Evolutionary conservation across 345 rosid genomes (phyloP).

Genomic region (Limnanthes douglasii): DNA sequence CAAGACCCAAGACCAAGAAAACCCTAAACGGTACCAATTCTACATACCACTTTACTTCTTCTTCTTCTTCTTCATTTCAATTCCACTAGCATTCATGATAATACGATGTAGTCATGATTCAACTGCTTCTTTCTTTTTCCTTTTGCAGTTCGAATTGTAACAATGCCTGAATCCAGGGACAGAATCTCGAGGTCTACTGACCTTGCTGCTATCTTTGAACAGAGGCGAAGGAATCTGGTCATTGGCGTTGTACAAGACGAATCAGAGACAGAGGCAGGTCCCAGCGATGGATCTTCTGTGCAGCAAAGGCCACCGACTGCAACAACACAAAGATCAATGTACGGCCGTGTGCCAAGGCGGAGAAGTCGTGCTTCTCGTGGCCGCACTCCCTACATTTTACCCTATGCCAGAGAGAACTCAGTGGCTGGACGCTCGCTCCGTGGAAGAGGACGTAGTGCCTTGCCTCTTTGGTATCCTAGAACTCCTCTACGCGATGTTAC

Average conservation of each 20-base stretch:
- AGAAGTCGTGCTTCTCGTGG: constrained; percentile 15
- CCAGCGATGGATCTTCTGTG: constrained; percentile 19
- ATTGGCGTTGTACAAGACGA: constrained; percentile 23
- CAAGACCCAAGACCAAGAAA: too few species aligned
- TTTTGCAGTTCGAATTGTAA: constrained; percentile 2
- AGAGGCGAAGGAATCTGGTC: constrained; percentile 14
- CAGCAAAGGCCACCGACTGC: constrained; percentile 6
- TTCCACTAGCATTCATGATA: neutral
- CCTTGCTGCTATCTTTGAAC: constrained; percentile 20
- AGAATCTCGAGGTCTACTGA: constrained; percentile 43
- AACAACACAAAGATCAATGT: constrained; percentile 6
- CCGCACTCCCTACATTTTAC: constrained; percentile 10
- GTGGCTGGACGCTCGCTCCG: constrained; percentile 13
- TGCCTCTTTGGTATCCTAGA: constrained; percentile 88
- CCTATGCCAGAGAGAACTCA: constrained; percentile 29
- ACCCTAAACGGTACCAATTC: too few species aligned
- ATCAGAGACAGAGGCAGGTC: constrained; percentile 4
- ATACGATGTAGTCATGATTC: neutral
- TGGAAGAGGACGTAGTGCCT: constrained; percentile 21
- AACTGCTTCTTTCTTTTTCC: neutral
- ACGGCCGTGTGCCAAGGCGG: constrained; percentile 15
- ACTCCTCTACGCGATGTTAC: constrained; percentile 69
- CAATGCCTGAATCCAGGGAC: constrained; percentile 63
- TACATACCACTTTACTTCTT: too few species aligned
- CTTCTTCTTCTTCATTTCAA: neutral